Evolutionary conservation across 2,329 filamentous ascomycete species (phyloP).

Genomic region (Epichloe elymi): DNA sequence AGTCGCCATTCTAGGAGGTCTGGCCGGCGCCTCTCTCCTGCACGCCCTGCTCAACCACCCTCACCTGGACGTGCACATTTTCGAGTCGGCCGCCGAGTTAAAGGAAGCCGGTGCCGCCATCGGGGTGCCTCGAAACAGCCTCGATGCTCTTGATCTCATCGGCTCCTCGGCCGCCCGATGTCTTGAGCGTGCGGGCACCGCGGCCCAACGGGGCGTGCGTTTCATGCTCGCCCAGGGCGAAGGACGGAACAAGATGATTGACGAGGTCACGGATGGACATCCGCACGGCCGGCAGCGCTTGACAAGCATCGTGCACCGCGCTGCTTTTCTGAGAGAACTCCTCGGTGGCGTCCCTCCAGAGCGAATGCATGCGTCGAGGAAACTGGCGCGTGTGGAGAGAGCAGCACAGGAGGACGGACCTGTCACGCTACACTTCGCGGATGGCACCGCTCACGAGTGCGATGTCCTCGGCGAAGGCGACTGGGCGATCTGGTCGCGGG

Average conservation of each 20-base stretch:
- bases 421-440: conserved; percentile 7
- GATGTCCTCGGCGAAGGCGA: conserved; percentile 7
- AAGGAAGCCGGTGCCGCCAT: conserved; percentile 13
- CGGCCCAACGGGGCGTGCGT: conserved; percentile 6
- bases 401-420: not conserved
- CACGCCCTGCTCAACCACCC: conserved; percentile 9
- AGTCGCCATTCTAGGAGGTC: conserved; percentile 13
- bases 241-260: conserved; percentile 1
- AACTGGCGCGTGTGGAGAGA: conserved; percentile 5
- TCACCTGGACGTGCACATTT: conserved; percentile 12
- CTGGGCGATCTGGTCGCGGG: too few species aligned
- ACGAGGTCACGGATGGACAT: not conserved
- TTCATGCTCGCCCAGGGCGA: conserved; percentile 7
- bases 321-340: conserved; percentile 10
- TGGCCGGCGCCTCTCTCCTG: conserved; percentile 10
- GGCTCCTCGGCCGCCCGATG: conserved; percentile 2
- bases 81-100: conserved; percentile 12
- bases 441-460: conserved; percentile 7
- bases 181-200: conserved; percentile 9
- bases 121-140: conserved; percentile 6
- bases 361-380: conserved; percentile 7
- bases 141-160: conserved; percentile 8
- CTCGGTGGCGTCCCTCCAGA: conserved; percentile 7
- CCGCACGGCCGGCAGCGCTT: not conserved
- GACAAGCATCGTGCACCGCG: conserved; percentile 10